Evolutionary conservation across 345 rosid genomes (phyloP), one percentile per base, ranked within the genome.

Genomic region (Sonneratia caseolaris): DNA sequence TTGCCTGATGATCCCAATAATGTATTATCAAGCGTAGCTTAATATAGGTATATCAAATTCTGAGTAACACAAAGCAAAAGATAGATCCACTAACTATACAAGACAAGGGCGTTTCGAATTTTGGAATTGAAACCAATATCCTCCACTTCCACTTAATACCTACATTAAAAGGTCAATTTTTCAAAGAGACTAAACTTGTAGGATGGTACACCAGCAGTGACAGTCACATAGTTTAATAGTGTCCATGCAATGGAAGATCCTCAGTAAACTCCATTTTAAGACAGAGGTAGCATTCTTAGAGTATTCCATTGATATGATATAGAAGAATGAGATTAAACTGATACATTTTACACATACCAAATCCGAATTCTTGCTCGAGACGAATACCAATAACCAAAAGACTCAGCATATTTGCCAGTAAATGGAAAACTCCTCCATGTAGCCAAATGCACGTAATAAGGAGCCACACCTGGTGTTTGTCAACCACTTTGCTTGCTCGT

Each of bases 311-410:
- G 24, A 13, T 40, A 7, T 18, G 32, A 22, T 8, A 11, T 22
- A 22, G 35, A 57, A 57, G 32, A 21, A 55, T 7, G 21, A 57
- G 64, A 32, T 9, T 32, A 8, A 57, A n/a, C 32, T 57, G 13
- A 19, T 37, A 24, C 51, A 48, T 71, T 45, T 32, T 15, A 24
- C 40, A 79, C 92, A 65, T 82, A 94, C 98, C 83, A 64, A 94
- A 94, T 1, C 98, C 98, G 62, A 91, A 94, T 75, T 94, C 98
- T 48, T 83, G 90, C 74, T 94, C 97, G 75, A 94, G 90, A 80
- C 95, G 90, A 62, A 91, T 82, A 53, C 97, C 97, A 15, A 94
- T 90, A 70, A 90, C 79, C 64, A 88, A 75, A 76, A 94, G 95
- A 82, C 93, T 80, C 82, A 91, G 77, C 98, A 94, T 94, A 70